Evolutionary conservation across 768 basidiomycete genomes (phyloP).

Genomic region (Suillus subaureus): DNA sequence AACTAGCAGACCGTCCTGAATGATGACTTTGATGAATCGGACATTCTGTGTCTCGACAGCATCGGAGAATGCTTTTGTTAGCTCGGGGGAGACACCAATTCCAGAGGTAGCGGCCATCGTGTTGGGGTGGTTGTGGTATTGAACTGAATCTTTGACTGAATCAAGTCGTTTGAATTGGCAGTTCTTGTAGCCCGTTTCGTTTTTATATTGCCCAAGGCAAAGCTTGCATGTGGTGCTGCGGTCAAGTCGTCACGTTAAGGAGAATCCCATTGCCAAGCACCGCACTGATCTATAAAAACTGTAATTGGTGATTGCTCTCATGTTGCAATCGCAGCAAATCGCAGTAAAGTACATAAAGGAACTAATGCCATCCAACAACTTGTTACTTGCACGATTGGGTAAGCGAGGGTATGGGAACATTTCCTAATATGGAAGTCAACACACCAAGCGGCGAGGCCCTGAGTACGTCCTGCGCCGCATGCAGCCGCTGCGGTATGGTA

Average conservation of each 20-base stretch:
- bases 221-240: background rate
- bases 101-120: constrained; percentile 76
- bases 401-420: no score
- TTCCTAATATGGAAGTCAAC: no score
- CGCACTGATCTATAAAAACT: background rate
- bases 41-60: constrained; percentile 51
- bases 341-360: no score
- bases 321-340: no score
- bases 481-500: no score
- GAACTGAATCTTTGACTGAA: background rate
- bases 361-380: no score
- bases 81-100: constrained; percentile 62
- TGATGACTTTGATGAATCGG: constrained; percentile 79
- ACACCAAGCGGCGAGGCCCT: no score
- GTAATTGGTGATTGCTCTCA: no score
- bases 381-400: no score
- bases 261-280: background rate
- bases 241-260: background rate
- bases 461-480: no score
- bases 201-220: background rate
- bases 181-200: background rate
- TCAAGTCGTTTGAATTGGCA: background rate
- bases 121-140: background rate
- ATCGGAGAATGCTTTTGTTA: constrained; percentile 57
- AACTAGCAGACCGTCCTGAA: constrained; percentile 62